Evolutionary conservation across 2,329 filamentous ascomycete species (phyloP).

Genomic region (Escovopsis weberi): DNA sequence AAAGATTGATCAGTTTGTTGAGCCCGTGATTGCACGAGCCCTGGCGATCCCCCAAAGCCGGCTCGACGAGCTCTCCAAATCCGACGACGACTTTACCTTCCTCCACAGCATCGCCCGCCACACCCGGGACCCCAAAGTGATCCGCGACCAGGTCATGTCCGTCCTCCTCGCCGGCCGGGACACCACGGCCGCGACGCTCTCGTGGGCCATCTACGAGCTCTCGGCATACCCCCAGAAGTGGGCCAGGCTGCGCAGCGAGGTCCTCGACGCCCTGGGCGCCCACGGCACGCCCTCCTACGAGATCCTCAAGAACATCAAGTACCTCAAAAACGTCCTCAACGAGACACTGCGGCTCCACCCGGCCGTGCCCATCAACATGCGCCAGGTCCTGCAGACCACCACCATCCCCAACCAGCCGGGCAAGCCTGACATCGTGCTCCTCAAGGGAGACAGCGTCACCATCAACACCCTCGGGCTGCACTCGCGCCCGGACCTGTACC

Average conservation of each 20-base stretch:
- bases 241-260: slow-evolving; percentile 55
- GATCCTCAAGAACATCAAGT: slow-evolving; percentile 80
- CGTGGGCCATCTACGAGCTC: slow-evolving; percentile 72
- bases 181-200: slow-evolving; percentile 70
- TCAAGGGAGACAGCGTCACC: slow-evolving; percentile 29
- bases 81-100: slow-evolving; percentile 56
- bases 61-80: slow-evolving; percentile 53
- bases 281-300: slow-evolving; percentile 53
- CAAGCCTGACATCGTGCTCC: slow-evolving; percentile 26
- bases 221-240: slow-evolving; percentile 53
- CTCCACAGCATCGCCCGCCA: slow-evolving; percentile 60
- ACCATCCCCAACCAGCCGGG: slow-evolving; percentile 10
- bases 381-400: slow-evolving; percentile 19
- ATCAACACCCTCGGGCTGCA: slow-evolving; percentile 40
- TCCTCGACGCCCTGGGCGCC: slow-evolving; percentile 49
- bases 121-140: slow-evolving; percentile 45
- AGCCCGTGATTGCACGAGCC: slow-evolving; percentile 52
- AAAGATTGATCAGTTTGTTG: slow-evolving; percentile 53
- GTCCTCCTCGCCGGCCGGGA: slow-evolving; percentile 70
- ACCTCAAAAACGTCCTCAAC: slow-evolving; percentile 57
- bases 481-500: slow-evolving; percentile 32
- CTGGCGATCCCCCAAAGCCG: slow-evolving; percentile 48
- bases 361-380: slow-evolving; percentile 63
- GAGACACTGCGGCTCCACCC: slow-evolving; percentile 68
- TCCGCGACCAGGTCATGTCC: slow-evolving; percentile 65